Evolutionary conservation across 139 green algal genomes (phyloP).

Genomic region (Tetraselmis striata): DNA sequence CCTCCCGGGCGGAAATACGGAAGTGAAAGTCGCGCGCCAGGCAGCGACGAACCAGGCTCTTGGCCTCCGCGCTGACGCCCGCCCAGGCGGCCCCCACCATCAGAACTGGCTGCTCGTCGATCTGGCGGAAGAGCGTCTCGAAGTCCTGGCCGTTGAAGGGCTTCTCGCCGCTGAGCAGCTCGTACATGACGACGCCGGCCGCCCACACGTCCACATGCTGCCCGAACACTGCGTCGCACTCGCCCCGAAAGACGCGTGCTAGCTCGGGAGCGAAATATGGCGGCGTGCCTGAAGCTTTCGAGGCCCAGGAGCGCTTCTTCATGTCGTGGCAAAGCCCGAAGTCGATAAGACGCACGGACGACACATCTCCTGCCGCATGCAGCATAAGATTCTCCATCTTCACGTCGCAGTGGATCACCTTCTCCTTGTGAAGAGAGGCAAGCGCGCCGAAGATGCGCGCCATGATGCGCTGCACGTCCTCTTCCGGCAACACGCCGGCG

Average conservation of each 20-base stretch:
- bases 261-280: neutral
- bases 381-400: slow-evolving; percentile 7
- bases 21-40: too few relatives aligned
- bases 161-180: slow-evolving; percentile 35
- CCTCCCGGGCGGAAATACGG: too few relatives aligned
- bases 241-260: neutral
- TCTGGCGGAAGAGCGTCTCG: too few relatives aligned
- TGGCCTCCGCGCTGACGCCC: too few relatives aligned
- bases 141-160: too few relatives aligned
- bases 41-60: too few relatives aligned
- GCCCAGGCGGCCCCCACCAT: too few relatives aligned
- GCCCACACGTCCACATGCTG: slow-evolving; percentile 41
- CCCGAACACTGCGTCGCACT: slow-evolving; percentile 18
- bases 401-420: slow-evolving; percentile 5
- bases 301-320: neutral
- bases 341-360: slow-evolving; percentile 4
- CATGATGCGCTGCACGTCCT: too few relatives aligned
- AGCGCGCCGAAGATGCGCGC: too few relatives aligned
- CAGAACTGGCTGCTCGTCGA: too few relatives aligned
- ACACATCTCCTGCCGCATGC: slow-evolving; percentile 8
- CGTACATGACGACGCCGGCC: slow-evolving; percentile 36
- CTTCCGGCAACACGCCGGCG: too few relatives aligned
- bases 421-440: neutral
- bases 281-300: neutral
- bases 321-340: neutral